Evolutionary conservation across 768 basidiomycete species (phyloP).

Genomic region (Macrolepiota dolichaula): DNA sequence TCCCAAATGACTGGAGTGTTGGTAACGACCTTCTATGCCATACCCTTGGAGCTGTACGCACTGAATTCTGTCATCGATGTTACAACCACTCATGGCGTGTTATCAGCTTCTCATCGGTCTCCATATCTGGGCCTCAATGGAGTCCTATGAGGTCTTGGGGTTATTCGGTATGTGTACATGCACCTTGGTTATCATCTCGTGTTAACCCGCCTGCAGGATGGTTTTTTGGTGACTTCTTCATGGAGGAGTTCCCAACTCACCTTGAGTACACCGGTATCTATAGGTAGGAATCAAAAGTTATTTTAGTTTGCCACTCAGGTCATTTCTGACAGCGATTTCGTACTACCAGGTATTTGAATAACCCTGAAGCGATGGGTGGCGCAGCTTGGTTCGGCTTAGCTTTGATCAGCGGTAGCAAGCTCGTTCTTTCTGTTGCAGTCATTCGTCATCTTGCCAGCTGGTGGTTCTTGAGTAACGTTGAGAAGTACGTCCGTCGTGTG

Average conservation of each 20-base stretch:
- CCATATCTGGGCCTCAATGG: slow-evolving; percentile 88
- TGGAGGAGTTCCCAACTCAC: slow-evolving; percentile 87
- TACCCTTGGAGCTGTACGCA: slow-evolving; percentile 78
- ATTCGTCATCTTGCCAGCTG: slow-evolving; percentile 85
- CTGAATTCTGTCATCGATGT: not conserved
- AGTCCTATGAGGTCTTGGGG: slow-evolving; percentile 91
- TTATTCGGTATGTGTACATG: slow-evolving; percentile 65
- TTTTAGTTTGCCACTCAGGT: not conserved
- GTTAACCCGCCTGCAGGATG: slow-evolving; percentile 55
- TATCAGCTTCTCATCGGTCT: slow-evolving; percentile 75
- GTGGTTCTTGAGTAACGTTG: slow-evolving; percentile 94
- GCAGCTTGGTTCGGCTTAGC: slow-evolving; percentile 94
- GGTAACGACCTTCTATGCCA: slow-evolving; percentile 87
- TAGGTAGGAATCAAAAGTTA: slow-evolving; percentile 42
- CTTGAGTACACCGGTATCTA: slow-evolving; percentile 97
- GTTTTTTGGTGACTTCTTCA: slow-evolving; percentile 98
- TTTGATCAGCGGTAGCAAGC: slow-evolving; percentile 87
- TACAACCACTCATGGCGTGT: slow-evolving; percentile 6
- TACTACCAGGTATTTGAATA: slow-evolving; percentile 73
- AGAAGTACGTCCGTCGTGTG: slow-evolving; percentile 60
- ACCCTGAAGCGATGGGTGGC: slow-evolving; percentile 94
- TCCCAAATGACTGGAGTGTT: slow-evolving; percentile 82
- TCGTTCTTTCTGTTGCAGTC: slow-evolving; percentile 84
- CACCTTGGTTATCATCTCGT: not conserved
- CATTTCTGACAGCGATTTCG: not conserved